phyloP scores from a whole-genome alignment of 495 filamentous ascomycete genomes.

The Trichoderma reesei region DNA sequence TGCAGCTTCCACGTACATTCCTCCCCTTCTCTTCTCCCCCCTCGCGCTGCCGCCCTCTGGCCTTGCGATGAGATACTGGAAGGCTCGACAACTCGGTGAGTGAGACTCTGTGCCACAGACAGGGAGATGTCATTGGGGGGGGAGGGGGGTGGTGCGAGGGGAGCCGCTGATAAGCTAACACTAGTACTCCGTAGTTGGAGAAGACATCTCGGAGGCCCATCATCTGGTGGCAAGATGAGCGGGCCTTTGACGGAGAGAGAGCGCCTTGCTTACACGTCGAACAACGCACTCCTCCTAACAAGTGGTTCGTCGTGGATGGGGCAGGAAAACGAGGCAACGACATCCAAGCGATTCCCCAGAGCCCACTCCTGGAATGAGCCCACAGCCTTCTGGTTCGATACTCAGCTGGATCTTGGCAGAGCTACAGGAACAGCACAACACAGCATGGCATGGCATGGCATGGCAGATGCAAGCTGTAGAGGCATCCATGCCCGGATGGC shows the following conservation, averaged over 20 bases:
- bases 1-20: background rate
- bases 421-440: background rate
- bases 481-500: background rate
- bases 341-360: background rate
- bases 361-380: background rate
- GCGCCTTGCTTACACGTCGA: background rate
- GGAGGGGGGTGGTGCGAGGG: background rate
- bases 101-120: background rate
- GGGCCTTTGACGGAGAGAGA: slow-evolving; percentile 1
- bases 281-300: slow-evolving; percentile 1
- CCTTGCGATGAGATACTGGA: background rate
- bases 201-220: background rate
- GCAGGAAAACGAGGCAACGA: background rate
- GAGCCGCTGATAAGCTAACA: slow-evolving; percentile 8
- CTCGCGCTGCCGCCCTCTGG: background rate
- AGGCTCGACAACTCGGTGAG: background rate
- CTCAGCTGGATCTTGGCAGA: background rate
- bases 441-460: background rate
- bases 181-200: slow-evolving; percentile 6
- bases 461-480: slow-evolving; percentile 6
- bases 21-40: background rate
- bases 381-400: background rate
- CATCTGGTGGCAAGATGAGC: slow-evolving; percentile 2
- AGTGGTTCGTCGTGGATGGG: slow-evolving; percentile 5
- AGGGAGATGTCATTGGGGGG: background rate